Percentiles rank a stretch among this genome's conserved stretches.
Conservation (phyloP, 345 rosid genomes). For the Iberis pinnata region DNA sequence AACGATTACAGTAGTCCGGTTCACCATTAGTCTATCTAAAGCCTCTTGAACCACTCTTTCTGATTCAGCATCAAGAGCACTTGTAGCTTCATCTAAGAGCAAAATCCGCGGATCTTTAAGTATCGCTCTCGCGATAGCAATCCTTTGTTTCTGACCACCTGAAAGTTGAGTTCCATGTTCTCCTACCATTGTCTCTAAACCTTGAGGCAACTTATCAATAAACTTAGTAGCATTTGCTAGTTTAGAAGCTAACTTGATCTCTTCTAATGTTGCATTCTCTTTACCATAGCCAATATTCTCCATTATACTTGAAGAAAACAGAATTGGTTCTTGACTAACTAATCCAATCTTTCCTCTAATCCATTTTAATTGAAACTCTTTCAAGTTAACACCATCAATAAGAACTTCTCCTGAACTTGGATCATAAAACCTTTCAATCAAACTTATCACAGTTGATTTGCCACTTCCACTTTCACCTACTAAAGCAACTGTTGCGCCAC, state of each 20-base stretch:
- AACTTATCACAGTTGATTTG: slow-evolving; percentile 60
- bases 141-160: slow-evolving; percentile 84
- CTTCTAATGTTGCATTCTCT: slow-evolving; percentile 50
- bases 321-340: slow-evolving; percentile 67
- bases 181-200: slow-evolving; percentile 71
- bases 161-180: slow-evolving; percentile 81
- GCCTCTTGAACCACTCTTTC: slow-evolving; percentile 71
- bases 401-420: slow-evolving; percentile 56
- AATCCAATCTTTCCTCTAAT: slow-evolving; percentile 56
- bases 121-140: slow-evolving; percentile 74
- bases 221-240: slow-evolving; percentile 63
- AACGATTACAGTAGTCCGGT: slow-evolving; percentile 58
- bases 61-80: slow-evolving; percentile 75
- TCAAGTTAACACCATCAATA: slow-evolving; percentile 51
- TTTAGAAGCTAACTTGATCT: slow-evolving; percentile 48
- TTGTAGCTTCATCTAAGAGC: slow-evolving; percentile 76
- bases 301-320: slow-evolving; percentile 53
- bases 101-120: slow-evolving; percentile 56
- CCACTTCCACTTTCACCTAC: slow-evolving; percentile 85
- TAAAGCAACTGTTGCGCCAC: slow-evolving; percentile 55
- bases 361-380: slow-evolving; percentile 64
- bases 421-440: slow-evolving; percentile 69
- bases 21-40: slow-evolving; percentile 61
- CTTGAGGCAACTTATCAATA: slow-evolving; percentile 64
- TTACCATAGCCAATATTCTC: slow-evolving; percentile 64